Evolutionary conservation across 2,329 filamentous ascomycete genomes (phyloP), one percentile per base, ranked within the genome.

Genomic region (Myriosclerotinia scirpicola): DNA sequence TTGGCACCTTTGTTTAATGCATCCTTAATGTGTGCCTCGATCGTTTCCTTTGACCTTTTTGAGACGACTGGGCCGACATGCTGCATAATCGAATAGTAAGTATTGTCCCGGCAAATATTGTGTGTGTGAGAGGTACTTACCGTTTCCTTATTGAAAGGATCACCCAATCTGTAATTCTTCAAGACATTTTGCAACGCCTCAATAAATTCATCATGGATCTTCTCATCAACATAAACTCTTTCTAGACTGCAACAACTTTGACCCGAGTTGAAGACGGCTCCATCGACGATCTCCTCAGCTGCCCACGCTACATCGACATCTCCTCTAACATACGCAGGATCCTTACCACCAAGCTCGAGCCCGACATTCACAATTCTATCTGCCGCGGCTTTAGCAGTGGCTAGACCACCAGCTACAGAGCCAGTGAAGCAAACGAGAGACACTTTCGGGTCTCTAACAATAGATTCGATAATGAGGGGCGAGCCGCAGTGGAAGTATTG

Each of bases 181-280:
- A 98, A 84, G 9, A 97, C 92, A 66, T 89, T 88, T 78, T 95
- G 91, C 15, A 92, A 83, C 6, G 90, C 91, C 62, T 86, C 82
- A 62, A 97, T 83, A 74, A 98, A 97, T 15, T 85, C 80, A 74
- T 96, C 92, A 77, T 97, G 88, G 60, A 98, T 86, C 72, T 86
- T 88, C 75, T 91, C 90, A 74, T 95, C 88, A 6, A 98, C 93
- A 75, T 98, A 98, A 26, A 98, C 87, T 44, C 94, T 85, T 80
- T 98, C 94, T 64, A 98, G 83, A 34, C 92, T 91, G 79, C 94
- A 98, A 82, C 94, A 98, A 77, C 92, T 96, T 81, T 98, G 94
- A n/a, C 94, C 94, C 62, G 93, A 97, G 81, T 98, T 98, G 84
- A 98, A 98, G 67, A 98, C 83, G n/a, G 93, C 89, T 26, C 94